These are phyloP conservation scores for Hydnum rufescens DNA, from an alignment of 768 basidiomycete species.

Conservation along the genomic window DNA sequence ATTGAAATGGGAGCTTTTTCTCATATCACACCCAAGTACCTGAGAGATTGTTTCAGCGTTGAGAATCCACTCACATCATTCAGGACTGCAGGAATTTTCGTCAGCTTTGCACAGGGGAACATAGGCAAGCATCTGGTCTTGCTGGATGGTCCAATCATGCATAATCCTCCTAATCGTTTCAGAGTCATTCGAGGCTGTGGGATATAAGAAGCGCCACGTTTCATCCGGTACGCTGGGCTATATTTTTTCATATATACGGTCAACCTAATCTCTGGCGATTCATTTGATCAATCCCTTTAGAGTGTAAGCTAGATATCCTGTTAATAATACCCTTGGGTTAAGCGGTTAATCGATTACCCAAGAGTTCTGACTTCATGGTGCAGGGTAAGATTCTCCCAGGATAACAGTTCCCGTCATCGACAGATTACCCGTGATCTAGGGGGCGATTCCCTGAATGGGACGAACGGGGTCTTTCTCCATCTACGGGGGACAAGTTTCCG, in stretches of 20 bases:
- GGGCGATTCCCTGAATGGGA: constrained; percentile 84
- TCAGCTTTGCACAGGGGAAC: constrained; percentile 95
- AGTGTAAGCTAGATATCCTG: constrained; percentile 66
- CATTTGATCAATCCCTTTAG: constrained; percentile 20
- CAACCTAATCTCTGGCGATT: constrained; percentile 14
- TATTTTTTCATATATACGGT: background rate
- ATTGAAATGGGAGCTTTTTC: constrained; percentile 94
- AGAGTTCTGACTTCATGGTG: constrained; percentile 58
- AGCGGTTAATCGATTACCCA: too few relatives aligned
- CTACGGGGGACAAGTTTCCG: constrained; percentile 85
- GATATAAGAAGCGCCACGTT: constrained; percentile 82
- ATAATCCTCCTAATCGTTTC: background rate
- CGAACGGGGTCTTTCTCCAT: constrained; percentile 95
- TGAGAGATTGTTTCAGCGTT: background rate
- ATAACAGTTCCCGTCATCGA: background rate
- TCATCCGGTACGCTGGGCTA: constrained; percentile 52
- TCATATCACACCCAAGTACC: constrained; percentile 84
- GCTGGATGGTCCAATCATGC: too few relatives aligned
- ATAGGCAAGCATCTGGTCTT: constrained; percentile 30
- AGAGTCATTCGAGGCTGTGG: constrained; percentile 66
- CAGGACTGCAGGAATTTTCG: constrained; percentile 96
- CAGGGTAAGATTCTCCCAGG: constrained; percentile 39
- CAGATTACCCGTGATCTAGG: constrained; percentile 23
- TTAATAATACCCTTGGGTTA: constrained; percentile 34
- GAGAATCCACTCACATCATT: background rate